Conservation (phyloP, 1,284 basidiomycete species). For the Ganoderma meredithae region DNA sequence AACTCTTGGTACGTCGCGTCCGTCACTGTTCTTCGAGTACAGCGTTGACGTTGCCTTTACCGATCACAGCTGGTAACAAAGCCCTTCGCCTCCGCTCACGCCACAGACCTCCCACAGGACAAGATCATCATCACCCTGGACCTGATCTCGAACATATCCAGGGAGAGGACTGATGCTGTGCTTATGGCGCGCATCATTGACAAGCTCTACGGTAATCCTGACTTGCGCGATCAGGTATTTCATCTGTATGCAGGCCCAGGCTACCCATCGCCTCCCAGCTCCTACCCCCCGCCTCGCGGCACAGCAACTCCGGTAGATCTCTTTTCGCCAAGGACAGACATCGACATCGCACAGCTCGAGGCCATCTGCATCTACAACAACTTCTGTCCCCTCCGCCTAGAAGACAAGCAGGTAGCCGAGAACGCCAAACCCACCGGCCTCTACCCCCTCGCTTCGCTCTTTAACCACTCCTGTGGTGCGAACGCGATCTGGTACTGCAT, state of each 20-base stretch:
- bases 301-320: slow-evolving; percentile 19
- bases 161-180: slow-evolving; percentile 23
- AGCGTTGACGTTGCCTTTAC: background rate
- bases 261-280: slow-evolving; percentile 29
- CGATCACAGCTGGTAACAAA: slow-evolving; percentile 31
- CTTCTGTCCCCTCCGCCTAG: slow-evolving; percentile 28
- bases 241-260: slow-evolving; percentile 33
- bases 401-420: slow-evolving; percentile 13
- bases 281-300: slow-evolving; percentile 20
- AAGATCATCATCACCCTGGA: slow-evolving; percentile 25
- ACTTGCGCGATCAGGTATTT: slow-evolving; percentile 28
- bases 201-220: slow-evolving; percentile 35
- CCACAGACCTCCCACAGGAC: slow-evolving; percentile 18
- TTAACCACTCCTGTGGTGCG: slow-evolving; percentile 44
- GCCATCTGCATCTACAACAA: slow-evolving; percentile 32
- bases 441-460: slow-evolving; percentile 39
- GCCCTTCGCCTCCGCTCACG: slow-evolving; percentile 29
- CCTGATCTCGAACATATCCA: slow-evolving; percentile 22
- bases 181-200: slow-evolving; percentile 24
- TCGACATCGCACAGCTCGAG: slow-evolving; percentile 32
- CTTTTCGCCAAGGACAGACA: slow-evolving; percentile 24
- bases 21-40: background rate
- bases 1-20: slow-evolving; percentile 30
- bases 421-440: slow-evolving; percentile 33
- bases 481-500: slow-evolving; percentile 35